A percentile compares a stretch with the other conserved stretches of the same genome.
phyloP scores from a whole-genome alignment of 2,329 filamentous ascomycete genomes.

The Fusarium nodosum region DNA sequence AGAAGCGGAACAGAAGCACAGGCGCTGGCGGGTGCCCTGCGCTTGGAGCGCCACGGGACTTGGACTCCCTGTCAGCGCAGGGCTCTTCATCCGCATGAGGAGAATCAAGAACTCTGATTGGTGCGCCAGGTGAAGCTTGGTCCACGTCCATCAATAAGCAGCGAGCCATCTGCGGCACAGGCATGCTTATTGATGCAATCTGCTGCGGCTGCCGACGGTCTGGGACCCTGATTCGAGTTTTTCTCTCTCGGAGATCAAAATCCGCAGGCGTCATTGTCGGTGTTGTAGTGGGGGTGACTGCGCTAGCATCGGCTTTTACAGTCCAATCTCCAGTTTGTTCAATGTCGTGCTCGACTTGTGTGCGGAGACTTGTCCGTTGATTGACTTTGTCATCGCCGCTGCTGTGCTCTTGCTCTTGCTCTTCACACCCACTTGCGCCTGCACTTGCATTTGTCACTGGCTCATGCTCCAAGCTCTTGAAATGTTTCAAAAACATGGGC shows the following conservation, averaged over 20 bases:
- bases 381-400: conserved; percentile 24
- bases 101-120: conserved; percentile 39
- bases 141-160: conserved; percentile 44
- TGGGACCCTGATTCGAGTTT: conserved; percentile 37
- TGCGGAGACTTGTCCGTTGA: conserved; percentile 26
- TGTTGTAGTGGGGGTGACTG: conserved; percentile 37
- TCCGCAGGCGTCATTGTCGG: conserved; percentile 41
- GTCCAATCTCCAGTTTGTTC: conserved; percentile 33
- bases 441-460: background rate
- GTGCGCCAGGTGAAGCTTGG: conserved; percentile 44
- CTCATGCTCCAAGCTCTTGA: conserved; percentile 20
- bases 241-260: conserved; percentile 41
- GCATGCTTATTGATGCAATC: conserved; percentile 43
- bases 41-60: conserved; percentile 34
- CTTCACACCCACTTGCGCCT: conserved; percentile 5
- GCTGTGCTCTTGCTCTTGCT: background rate
- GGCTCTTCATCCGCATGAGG: conserved; percentile 43
- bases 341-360: conserved; percentile 19
- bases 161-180: conserved; percentile 35
- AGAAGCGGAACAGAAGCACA: conserved; percentile 36
- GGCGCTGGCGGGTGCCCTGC: conserved; percentile 30
- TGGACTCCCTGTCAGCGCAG: conserved; percentile 35
- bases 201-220: conserved; percentile 44
- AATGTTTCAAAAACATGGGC: conserved; percentile 17
- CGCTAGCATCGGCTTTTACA: conserved; percentile 27